Conservation (phyloP, 192 early-diverging fungal species). For the Geranomyces michiganensis region DNA sequence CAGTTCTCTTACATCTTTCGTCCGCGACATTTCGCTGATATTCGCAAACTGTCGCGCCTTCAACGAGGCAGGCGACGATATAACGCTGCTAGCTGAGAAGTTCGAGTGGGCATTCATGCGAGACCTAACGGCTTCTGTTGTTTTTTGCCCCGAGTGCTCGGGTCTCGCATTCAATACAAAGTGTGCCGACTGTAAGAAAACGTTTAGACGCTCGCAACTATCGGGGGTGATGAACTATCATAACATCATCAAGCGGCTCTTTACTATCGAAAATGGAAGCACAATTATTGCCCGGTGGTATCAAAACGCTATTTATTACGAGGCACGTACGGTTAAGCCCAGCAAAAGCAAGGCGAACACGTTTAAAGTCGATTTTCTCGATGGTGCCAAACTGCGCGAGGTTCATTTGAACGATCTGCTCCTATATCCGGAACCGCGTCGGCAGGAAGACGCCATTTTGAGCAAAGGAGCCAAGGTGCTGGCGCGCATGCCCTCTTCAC, state of each 20-base stretch:
- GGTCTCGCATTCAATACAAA: neutral
- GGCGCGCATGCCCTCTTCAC: too few relatives aligned
- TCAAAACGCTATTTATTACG: slow-evolving; percentile 10
- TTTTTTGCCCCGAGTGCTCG: slow-evolving; percentile 16
- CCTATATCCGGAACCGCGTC: too few relatives aligned
- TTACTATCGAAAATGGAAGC: neutral
- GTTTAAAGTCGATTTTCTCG: too few relatives aligned
- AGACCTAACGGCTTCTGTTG: neutral
- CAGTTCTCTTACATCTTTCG: slow-evolving; percentile 14
- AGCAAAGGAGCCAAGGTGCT: too few relatives aligned
- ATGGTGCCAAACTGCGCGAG: too few relatives aligned
- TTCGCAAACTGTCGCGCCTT: slow-evolving; percentile 25
- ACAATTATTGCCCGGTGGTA: neutral
- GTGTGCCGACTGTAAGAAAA: slow-evolving; percentile 2
- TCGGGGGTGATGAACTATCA: neutral
- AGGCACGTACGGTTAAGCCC: neutral
- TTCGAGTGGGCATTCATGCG: slow-evolving; percentile 9
- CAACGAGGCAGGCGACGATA: neutral
- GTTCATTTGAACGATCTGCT: too few relatives aligned
- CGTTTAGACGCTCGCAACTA: neutral
- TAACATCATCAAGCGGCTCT: slow-evolving; percentile 6
- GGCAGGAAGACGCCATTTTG: too few relatives aligned
- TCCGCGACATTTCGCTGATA: slow-evolving; percentile 7
- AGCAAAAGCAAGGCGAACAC: too few relatives aligned
- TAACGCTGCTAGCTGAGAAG: neutral